Conservation (phyloP, 441 rosid species). For the Manihot esculenta region DNA sequence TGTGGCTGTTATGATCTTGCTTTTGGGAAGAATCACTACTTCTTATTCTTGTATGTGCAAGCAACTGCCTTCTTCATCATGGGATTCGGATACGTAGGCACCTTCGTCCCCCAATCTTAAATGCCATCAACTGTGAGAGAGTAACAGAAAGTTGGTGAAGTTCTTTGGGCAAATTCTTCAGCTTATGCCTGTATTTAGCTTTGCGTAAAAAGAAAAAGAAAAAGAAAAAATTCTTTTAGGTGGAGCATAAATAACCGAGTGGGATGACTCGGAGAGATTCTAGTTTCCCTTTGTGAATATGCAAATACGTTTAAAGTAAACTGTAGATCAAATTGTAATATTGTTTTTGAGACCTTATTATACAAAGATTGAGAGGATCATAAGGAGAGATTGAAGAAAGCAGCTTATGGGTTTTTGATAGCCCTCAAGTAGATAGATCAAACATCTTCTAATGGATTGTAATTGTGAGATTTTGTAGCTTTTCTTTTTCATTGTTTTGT, state of each 20-base stretch:
- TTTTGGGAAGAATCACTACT: conserved; percentile 66
- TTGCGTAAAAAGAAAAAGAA: conserved; percentile 18
- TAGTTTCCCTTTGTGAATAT: conserved; percentile 39
- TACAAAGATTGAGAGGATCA: conserved; percentile 1
- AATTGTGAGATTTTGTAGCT: conserved; percentile 24
- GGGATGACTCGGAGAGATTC: conserved; percentile 8
- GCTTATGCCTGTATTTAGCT: conserved; percentile 6
- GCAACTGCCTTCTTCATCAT: conserved; percentile 68
- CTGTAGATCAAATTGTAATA: conserved; percentile 16
- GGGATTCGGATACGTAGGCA: conserved; percentile 86
- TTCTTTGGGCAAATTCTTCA: conserved; percentile 14
- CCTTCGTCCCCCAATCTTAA: conserved; percentile 48
- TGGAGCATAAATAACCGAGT: conserved; percentile 33
- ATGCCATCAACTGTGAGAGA: too few relatives aligned
- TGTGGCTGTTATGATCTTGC: conserved; percentile 73
- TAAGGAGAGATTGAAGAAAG: conserved; percentile 18
- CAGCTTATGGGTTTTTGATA: conserved; percentile 28
- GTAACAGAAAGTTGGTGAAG: background rate
- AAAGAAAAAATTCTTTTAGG: conserved; percentile 30
- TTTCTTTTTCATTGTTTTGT: conserved; percentile 6
- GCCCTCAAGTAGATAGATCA: conserved; percentile 16
- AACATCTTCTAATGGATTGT: conserved; percentile 28
- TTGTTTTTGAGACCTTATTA: conserved; percentile 5
- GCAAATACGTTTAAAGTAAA: conserved; percentile 20
- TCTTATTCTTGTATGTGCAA: conserved; percentile 61